Evolutionary conservation across 2,329 filamentous ascomycete species (phyloP), one percentile per base, ranked within the genome.

Genomic region (Lasiodiplodia gonubiensis): DNA sequence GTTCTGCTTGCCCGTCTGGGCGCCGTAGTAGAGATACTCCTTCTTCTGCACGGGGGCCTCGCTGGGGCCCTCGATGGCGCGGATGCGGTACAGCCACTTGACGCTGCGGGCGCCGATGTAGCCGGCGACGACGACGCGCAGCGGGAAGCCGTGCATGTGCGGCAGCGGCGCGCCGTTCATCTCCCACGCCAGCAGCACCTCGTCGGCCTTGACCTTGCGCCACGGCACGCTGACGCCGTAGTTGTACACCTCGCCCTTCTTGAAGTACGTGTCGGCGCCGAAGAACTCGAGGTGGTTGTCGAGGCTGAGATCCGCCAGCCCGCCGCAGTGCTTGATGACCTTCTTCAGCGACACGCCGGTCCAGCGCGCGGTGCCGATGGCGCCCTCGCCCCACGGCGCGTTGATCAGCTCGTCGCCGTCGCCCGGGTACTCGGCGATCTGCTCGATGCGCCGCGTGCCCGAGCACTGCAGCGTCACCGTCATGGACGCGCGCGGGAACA

Each of bases 181-280:
- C 72, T 90, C 87, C 88, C 88, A 92, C 0, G 86, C 87, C 0
- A 92, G 81, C 60, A 92, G 80, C 0, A 92, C 89, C 72, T 92
- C 88, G 70, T 90, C 85, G 10, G 82, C 78, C 70, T 88, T 89
- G 55, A 91, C 89, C 76, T 92, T 92, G 7, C 85, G 84, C 80
- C 84, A 89, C 0, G 90, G 90, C 0, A 92, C 87, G 16, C 83
- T 87, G 57, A 91, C 88, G 23, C 86, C 81, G 71, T 92, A 92
- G 75, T 92, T 92, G 79, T 86, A 86, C 0, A 85, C 82, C 53
- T 89, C 79, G 18, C 85, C 83, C 60, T 88, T 86, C 75, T 92
- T 92, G 81, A 92, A 90, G 72, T 92, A 92, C 0, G 89, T 90
- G 67, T 92, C 90, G 0, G 88, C 89, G 0, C 90, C 90, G 67